A percentile compares a stretch with the other conserved stretches of the same genome.
Evolutionary conservation across 2,329 filamentous ascomycete genomes (phyloP).

Genomic region (Colletotrichum magnum): DNA sequence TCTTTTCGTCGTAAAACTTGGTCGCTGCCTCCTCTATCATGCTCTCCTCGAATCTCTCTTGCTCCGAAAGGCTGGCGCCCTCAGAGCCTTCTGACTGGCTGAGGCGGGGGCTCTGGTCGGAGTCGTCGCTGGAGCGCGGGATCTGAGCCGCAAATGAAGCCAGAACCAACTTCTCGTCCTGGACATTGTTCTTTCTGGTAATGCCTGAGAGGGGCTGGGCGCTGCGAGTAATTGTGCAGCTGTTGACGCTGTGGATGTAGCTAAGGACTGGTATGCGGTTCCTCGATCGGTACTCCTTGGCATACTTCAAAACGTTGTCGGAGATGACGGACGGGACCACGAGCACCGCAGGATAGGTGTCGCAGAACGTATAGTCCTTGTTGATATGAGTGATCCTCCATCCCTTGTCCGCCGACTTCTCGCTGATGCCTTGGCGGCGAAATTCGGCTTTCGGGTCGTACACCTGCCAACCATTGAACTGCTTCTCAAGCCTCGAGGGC

Average conservation of each 20-base stretch:
- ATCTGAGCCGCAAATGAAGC: conserved; percentile 88
- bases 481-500: conserved; percentile 79
- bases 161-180: conserved; percentile 93
- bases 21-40: conserved; percentile 67
- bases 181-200: conserved; percentile 88
- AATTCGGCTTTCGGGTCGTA: conserved; percentile 92
- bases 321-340: conserved; percentile 91
- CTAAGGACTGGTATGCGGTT: conserved; percentile 90
- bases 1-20: conserved; percentile 69
- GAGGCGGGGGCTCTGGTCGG: conserved; percentile 57
- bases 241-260: conserved; percentile 97
- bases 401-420: conserved; percentile 81
- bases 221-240: conserved; percentile 95
- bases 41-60: conserved; percentile 79
- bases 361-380: conserved; percentile 88
- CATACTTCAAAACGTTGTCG: conserved; percentile 97
- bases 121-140: conserved; percentile 52
- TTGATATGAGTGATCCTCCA: conserved; percentile 96
- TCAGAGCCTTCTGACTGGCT: conserved; percentile 66
- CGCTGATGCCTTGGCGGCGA: conserved; percentile 86
- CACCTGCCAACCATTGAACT: conserved; percentile 83
- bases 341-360: conserved; percentile 90
- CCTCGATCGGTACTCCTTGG: conserved; percentile 88
- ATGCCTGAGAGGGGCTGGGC: conserved; percentile 93
- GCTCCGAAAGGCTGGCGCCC: conserved; percentile 68